Percentiles rank a stretch among this genome's conserved stretches.
Evolutionary conservation across 2,329 filamentous ascomycete species (phyloP).

Genomic region (Aspergillus ochraceus): DNA sequence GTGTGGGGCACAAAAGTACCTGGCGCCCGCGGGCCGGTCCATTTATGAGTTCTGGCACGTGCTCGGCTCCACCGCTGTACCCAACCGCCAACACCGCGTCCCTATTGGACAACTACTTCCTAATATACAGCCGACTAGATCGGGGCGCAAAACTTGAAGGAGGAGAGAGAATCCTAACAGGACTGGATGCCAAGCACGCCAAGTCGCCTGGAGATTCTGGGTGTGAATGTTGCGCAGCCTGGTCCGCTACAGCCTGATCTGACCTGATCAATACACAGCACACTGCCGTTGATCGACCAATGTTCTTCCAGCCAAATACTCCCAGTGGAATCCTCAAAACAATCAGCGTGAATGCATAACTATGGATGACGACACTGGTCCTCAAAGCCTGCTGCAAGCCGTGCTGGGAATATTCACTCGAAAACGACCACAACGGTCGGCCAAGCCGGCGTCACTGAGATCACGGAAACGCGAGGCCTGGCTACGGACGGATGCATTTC

Average conservation of each 20-base stretch:
- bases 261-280: conserved; percentile 4
- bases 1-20: not conserved
- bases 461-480: conserved; percentile 25
- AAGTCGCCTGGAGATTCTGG: not conserved
- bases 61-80: not conserved
- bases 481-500: conserved; percentile 26
- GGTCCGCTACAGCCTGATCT: not conserved
- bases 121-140: not conserved
- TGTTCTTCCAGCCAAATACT: conserved; percentile 4
- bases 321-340: not conserved
- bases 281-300: conserved; percentile 1
- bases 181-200: not conserved
- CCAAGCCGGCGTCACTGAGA: conserved; percentile 18
- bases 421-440: conserved; percentile 21
- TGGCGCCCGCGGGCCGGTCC: too few relatives aligned
- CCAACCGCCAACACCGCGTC: not conserved
- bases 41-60: not conserved
- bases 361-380: not conserved
- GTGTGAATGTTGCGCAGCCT: not conserved
- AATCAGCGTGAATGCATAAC: not conserved
- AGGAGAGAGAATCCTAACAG: not conserved
- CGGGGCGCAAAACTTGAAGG: not conserved
- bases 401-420: conserved; percentile 24
- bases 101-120: not conserved
- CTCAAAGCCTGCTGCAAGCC: not conserved